A percentile compares a stretch with the other conserved stretches of the same genome.
These are phyloP conservation scores for Naganishia randhawae DNA, from an alignment of 768 basidiomycete species.

Conservation along the genomic window DNA sequence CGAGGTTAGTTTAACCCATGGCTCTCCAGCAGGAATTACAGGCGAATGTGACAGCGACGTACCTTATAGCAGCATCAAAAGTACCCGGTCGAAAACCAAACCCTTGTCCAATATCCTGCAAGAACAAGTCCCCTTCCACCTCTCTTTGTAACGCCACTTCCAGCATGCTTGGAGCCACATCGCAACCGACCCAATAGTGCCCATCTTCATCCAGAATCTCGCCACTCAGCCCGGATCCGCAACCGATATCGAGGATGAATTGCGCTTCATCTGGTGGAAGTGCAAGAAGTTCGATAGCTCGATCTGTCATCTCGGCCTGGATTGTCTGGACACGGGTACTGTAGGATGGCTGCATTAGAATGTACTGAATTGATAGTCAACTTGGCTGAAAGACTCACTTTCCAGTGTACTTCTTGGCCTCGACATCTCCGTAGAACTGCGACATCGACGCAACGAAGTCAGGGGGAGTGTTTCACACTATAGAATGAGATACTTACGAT, in stretches of 20 bases:
- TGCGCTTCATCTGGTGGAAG: constrained; percentile 74
- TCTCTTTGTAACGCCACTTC: constrained; percentile 95
- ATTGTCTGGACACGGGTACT: constrained; percentile 95
- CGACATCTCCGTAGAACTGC: constrained; percentile 93
- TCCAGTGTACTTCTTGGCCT: constrained; percentile 93
- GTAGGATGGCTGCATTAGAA: neutral
- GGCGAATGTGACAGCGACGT: constrained; percentile 10
- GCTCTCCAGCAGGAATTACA: neutral
- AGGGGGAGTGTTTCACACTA: constrained; percentile 10
- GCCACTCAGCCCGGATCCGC: constrained; percentile 92
- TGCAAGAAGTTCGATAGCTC: constrained; percentile 85
- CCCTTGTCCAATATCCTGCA: constrained; percentile 97
- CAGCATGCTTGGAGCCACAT: constrained; percentile 95
- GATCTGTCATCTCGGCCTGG: constrained; percentile 94
- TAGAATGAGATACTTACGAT: constrained; percentile 60
- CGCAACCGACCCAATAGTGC: constrained; percentile 86
- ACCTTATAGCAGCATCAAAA: constrained; percentile 98
- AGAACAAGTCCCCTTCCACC: constrained; percentile 90
- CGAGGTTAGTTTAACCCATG: constrained; percentile 27
- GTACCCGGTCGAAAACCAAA: constrained; percentile 94
- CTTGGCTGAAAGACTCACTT: constrained; percentile 60
- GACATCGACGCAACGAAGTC: constrained; percentile 10
- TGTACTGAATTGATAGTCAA: neutral
- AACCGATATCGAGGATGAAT: constrained; percentile 90
- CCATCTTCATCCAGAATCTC: constrained; percentile 95